These are phyloP conservation scores for Hexamita inflata DNA, from an alignment of 208 protist species.

Conservation along the genomic window DNA sequence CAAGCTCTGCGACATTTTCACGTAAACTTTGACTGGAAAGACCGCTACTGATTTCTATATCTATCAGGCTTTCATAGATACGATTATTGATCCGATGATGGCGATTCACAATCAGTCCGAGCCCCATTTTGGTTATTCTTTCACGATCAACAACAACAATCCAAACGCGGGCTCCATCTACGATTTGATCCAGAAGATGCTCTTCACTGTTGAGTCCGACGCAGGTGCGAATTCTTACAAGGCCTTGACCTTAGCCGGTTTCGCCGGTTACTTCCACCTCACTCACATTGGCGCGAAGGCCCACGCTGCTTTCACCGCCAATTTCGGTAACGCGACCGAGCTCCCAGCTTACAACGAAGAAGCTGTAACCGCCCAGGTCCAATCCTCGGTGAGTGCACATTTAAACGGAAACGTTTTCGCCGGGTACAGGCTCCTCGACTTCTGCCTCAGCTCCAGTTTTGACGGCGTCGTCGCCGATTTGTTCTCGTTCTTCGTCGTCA, in stretches of 20 bases:
- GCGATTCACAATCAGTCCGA: too few relatives aligned
- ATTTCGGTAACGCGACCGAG: background rate
- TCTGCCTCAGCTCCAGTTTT: background rate
- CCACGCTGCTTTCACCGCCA: background rate
- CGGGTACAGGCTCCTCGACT: background rate
- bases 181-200: background rate
- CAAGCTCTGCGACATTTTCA: too few relatives aligned
- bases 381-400: background rate
- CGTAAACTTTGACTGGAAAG: too few relatives aligned
- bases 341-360: background rate
- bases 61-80: too few relatives aligned
- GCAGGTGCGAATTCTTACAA: background rate
- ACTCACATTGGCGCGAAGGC: background rate
- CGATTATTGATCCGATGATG: too few relatives aligned
- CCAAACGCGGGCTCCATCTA: background rate
- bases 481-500: background rate
- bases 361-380: background rate
- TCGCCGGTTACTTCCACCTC: background rate
- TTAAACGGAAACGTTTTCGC: background rate
- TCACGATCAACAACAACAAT: background rate
- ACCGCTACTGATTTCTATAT: too few relatives aligned
- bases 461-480: background rate
- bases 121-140: background rate
- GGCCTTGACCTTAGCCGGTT: background rate
- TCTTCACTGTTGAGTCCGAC: background rate